Evolutionary conservation across 306 rosid genomes (phyloP).

Genomic region (Carpinus fangiana): DNA sequence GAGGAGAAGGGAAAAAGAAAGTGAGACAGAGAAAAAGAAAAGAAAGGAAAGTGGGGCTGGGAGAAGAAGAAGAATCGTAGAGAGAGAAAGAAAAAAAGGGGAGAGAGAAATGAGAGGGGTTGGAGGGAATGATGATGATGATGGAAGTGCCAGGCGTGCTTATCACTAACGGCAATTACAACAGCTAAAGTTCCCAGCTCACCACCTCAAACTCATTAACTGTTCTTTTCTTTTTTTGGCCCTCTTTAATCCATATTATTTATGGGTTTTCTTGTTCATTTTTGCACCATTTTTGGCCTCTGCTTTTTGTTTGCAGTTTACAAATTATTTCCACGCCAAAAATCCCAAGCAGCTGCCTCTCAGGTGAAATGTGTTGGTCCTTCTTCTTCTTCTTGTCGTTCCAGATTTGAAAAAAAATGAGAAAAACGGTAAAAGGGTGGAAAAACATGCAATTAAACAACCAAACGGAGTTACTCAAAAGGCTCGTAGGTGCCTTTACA

Average conservation of each 20-base stretch:
- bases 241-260: neutral
- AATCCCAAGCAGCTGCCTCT: too few relatives aligned
- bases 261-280: neutral
- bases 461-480: neutral
- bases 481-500: conserved; percentile 15
- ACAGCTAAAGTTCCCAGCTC: conserved; percentile 25
- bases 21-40: conserved; percentile 14
- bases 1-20: conserved; percentile 15
- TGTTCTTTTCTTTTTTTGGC: conserved; percentile 39
- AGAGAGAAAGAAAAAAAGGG: conserved; percentile 43
- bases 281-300: neutral
- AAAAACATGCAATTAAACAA: too few relatives aligned
- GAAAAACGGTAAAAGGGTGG: neutral
- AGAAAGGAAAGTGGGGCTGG: conserved; percentile 42
- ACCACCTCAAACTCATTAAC: conserved; percentile 54
- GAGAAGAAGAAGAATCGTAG: conserved; percentile 37
- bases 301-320: neutral
- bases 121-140: conserved; percentile 76
- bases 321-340: neutral
- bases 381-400: too few relatives aligned
- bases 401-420: neutral
- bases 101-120: conserved; percentile 32
- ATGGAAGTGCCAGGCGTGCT: conserved; percentile 87
- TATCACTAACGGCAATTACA: conserved; percentile 86
- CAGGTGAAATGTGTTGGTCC: neutral